Evolutionary conservation across 805 yeast species (phyloP).

Genomic region (Wickerhamiella allomyrinae): DNA sequence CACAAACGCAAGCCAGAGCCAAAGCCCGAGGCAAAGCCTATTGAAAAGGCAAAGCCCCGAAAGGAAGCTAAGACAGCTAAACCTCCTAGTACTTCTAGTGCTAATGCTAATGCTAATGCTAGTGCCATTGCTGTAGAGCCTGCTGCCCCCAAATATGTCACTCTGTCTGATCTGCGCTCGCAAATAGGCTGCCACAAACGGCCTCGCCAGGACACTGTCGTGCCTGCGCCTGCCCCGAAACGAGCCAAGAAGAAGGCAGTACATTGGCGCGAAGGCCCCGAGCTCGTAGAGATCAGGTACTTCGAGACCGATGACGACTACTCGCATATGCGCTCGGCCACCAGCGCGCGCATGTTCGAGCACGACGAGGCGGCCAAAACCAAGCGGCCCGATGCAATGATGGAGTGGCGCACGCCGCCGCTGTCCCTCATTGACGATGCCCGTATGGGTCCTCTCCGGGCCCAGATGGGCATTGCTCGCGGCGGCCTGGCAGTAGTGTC

Average conservation of each 20-base stretch:
- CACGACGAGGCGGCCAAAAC: conserved; percentile 14
- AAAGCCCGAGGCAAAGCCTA: neutral
- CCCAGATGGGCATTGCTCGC: conserved; percentile 18
- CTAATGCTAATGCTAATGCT: neutral
- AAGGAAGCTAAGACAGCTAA: neutral
- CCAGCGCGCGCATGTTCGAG: conserved; percentile 11
- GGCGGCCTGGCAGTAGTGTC: conserved; percentile 14
- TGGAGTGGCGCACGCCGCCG: conserved; percentile 17
- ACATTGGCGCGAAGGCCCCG: conserved; percentile 21
- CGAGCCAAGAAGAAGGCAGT: conserved; percentile 20
- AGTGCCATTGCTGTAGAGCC: neutral
- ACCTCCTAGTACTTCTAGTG: no score
- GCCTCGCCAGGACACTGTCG: neutral
- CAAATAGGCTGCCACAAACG: neutral
- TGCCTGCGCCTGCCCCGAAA: conserved; percentile 1
- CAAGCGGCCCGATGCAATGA: conserved; percentile 3
- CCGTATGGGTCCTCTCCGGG: conserved; percentile 9
- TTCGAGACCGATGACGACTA: conserved; percentile 19
- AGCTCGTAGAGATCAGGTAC: conserved; percentile 20
- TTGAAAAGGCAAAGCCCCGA: neutral
- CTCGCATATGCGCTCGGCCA: conserved; percentile 14
- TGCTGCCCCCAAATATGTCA: neutral
- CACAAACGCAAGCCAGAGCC: neutral
- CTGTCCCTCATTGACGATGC: conserved; percentile 11
- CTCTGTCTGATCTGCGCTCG: neutral